These are phyloP conservation scores for Pseudonectria buxi DNA, from an alignment of 2,329 filamentous ascomycete species.

Conservation along the genomic window DNA sequence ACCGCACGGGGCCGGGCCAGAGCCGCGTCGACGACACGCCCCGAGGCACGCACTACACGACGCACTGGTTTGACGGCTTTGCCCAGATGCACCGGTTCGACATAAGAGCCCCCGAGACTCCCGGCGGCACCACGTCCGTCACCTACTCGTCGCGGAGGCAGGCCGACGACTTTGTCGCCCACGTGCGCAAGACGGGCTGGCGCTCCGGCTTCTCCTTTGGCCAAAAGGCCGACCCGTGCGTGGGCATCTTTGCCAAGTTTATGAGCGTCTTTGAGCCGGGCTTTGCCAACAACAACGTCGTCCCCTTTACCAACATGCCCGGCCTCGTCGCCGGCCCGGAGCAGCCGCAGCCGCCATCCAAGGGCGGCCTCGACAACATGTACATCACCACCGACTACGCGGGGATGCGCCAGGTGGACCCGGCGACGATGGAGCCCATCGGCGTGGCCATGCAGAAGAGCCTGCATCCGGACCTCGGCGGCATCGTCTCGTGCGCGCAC, in stretches of 20 bases:
- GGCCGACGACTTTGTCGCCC: conserved; percentile 54
- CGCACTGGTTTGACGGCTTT: conserved; percentile 79
- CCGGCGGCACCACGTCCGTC: conserved; percentile 34
- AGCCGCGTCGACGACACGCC: conserved; percentile 53
- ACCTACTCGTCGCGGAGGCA: conserved; percentile 66
- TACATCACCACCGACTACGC: conserved; percentile 52
- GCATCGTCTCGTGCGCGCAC: conserved; percentile 63
- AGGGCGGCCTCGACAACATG: conserved; percentile 40
- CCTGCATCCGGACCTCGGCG: conserved; percentile 63
- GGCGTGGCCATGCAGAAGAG: conserved; percentile 51
- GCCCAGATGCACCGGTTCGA: conserved; percentile 66
- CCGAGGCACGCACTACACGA: conserved; percentile 52
- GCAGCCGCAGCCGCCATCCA: too few species aligned
- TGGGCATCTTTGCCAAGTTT: conserved; percentile 65
- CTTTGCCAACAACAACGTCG: conserved; percentile 54
- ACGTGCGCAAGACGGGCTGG: conserved; percentile 53
- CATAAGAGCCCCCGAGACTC: conserved; percentile 41
- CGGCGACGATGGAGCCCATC: conserved; percentile 65
- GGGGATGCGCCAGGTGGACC: conserved; percentile 55
- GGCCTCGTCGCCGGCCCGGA: conserved; percentile 37
- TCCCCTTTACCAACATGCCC: conserved; percentile 58
- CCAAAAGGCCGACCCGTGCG: conserved; percentile 66
- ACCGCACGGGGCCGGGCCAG: conserved; percentile 66
- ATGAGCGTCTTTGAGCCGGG: conserved; percentile 50
- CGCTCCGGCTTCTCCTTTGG: conserved; percentile 57